Evolutionary conservation across 2,329 filamentous ascomycete genomes (phyloP).

Genomic region (Colletotrichum coccodes): DNA sequence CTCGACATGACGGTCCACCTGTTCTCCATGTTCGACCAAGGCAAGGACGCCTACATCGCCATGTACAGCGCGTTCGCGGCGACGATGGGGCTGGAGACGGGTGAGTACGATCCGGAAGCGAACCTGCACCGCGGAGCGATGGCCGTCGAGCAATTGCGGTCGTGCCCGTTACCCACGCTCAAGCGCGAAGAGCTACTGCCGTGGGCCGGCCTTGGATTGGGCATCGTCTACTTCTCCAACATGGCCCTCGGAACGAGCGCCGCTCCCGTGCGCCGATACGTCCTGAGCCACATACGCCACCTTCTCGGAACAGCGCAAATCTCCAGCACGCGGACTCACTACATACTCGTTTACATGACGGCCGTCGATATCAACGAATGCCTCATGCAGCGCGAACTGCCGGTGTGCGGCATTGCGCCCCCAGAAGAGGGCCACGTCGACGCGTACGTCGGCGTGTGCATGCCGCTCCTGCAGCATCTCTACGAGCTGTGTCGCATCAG

Average conservation of each 20-base stretch:
- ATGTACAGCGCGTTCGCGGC: constrained; percentile 31
- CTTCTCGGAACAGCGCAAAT: constrained; percentile 20
- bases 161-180: constrained; percentile 19
- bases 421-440: constrained; percentile 34
- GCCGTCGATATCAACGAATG: constrained; percentile 39
- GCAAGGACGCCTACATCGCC: constrained; percentile 30
- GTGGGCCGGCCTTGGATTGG: constrained; percentile 23
- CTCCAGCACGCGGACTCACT: constrained; percentile 22
- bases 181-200: constrained; percentile 23
- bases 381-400: constrained; percentile 35
- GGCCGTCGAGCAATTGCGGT: constrained; percentile 26
- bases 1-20: constrained; percentile 29
- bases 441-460: constrained; percentile 39
- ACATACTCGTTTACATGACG: constrained; percentile 34
- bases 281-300: constrained; percentile 29
- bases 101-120: constrained; percentile 21
- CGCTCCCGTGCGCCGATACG: constrained; percentile 24
- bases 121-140: constrained; percentile 28
- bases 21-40: constrained; percentile 30
- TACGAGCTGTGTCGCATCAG: constrained; percentile 40
- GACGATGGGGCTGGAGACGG: constrained; percentile 21
- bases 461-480: constrained; percentile 37
- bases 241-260: constrained; percentile 31
- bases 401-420: constrained; percentile 35
- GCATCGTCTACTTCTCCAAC: constrained; percentile 28